These are phyloP conservation scores for Exobasidium rhododendri DNA, from an alignment of 1,284 basidiomycete genomes.

Conservation along the genomic window DNA sequence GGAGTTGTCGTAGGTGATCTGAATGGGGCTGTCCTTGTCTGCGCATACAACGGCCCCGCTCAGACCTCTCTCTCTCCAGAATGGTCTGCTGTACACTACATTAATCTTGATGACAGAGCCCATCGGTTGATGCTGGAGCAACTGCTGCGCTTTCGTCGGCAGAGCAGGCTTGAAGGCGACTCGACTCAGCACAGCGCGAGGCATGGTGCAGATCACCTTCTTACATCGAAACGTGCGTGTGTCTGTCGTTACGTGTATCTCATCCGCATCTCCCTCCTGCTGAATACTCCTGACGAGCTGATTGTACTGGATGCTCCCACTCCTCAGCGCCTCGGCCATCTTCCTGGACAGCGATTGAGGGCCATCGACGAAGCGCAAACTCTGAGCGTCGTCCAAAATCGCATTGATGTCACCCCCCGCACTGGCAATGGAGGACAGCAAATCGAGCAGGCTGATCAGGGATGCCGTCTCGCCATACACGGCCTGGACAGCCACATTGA, in stretches of 20 bases:
- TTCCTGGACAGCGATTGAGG: constrained; percentile 24
- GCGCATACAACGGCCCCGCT: constrained; percentile 24
- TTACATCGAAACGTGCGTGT: not conserved
- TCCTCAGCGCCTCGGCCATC: constrained; percentile 12
- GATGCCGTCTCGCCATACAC: constrained; percentile 31
- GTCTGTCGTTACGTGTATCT: not conserved
- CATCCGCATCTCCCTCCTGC: not conserved
- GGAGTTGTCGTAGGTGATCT: constrained; percentile 33
- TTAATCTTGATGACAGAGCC: constrained; percentile 32
- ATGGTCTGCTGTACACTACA: constrained; percentile 26
- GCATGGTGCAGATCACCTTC: not conserved
- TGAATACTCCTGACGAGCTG: not conserved
- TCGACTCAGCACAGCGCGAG: not conserved
- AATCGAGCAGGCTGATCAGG: constrained; percentile 28
- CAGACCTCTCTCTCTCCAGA: constrained; percentile 25
- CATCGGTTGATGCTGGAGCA: constrained; percentile 33
- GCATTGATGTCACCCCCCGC: constrained; percentile 28
- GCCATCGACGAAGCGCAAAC: constrained; percentile 24
- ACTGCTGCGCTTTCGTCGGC: not conserved
- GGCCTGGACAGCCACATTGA: constrained; percentile 28
- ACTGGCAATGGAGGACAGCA: constrained; percentile 24
- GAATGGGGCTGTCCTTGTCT: constrained; percentile 20
- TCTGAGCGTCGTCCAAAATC: constrained; percentile 29
- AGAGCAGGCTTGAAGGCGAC: not conserved
- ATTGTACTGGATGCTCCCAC: not conserved